Conservation (phyloP, 2,329 filamentous ascomycete genomes). For the Arthrobotrys conoides region DNA sequence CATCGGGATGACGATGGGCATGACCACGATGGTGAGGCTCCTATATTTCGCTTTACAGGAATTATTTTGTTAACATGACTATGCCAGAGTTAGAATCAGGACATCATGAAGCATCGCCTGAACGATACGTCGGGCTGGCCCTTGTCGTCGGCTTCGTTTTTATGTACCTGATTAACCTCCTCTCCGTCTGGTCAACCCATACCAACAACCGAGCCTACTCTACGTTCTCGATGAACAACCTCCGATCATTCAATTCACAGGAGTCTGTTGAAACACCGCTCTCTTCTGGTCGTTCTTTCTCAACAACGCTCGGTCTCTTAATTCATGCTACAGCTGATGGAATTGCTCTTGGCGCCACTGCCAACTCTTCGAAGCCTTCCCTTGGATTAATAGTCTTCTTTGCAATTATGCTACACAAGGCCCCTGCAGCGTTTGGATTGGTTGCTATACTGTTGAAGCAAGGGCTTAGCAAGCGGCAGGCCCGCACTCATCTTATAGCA, state of each 20-base stretch:
- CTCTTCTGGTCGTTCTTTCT: slow-evolving; percentile 65
- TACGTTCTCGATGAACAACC: slow-evolving; percentile 79
- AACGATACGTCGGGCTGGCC: slow-evolving; percentile 87
- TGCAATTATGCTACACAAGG: slow-evolving; percentile 98
- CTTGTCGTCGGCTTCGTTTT: slow-evolving; percentile 90
- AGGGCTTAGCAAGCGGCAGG: slow-evolving; percentile 87
- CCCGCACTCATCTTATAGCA: slow-evolving; percentile 85
- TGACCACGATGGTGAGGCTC: not conserved
- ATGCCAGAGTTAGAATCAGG: slow-evolving; percentile 64
- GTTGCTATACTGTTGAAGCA: slow-evolving; percentile 92
- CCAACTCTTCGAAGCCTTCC: slow-evolving; percentile 79
- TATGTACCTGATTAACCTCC: slow-evolving; percentile 94
- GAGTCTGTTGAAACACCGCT: slow-evolving; percentile 61
- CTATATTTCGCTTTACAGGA: not conserved
- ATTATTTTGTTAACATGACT: not conserved
- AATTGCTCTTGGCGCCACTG: slow-evolving; percentile 93
- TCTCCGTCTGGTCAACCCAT: slow-evolving; percentile 80
- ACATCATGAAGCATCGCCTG: slow-evolving; percentile 71
- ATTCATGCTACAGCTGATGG: slow-evolving; percentile 96
- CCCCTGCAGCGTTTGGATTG: slow-evolving; percentile 92
- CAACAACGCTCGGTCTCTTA: slow-evolving; percentile 93
- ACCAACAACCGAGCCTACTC: slow-evolving; percentile 76
- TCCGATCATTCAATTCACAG: slow-evolving; percentile 64
- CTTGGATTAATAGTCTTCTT: slow-evolving; percentile 93
- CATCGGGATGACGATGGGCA: slow-evolving; percentile 14